Evolutionary conservation across 495 filamentous ascomycete genomes (phyloP).

Genomic region (Penicillium diatomitis): DNA sequence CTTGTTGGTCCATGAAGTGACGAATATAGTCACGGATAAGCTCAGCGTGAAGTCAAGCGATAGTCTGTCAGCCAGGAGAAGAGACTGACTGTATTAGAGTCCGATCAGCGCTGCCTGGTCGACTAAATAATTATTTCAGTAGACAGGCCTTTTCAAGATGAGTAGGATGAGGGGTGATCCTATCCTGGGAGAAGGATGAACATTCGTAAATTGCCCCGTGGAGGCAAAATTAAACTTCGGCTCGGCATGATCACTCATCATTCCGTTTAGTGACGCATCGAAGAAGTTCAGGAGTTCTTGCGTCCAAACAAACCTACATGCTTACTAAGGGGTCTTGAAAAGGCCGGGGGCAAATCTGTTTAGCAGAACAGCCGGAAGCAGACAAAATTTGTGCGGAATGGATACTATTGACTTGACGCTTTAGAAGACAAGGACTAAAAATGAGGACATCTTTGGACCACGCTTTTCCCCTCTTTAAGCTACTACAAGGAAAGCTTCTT

Average conservation of each 20-base stretch:
- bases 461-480: no score
- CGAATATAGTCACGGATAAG: not conserved
- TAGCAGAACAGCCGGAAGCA: no score
- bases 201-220: no score
- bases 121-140: not conserved
- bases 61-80: not conserved
- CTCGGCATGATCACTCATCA: constrained; percentile 9
- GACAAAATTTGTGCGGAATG: no score
- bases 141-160: not conserved
- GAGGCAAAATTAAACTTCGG: not conserved
- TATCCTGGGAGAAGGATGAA: not conserved
- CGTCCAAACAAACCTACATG: not conserved
- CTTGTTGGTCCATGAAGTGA: constrained; percentile 1
- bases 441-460: no score
- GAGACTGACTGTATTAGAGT: not conserved
- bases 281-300: not conserved
- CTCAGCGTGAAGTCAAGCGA: not conserved
- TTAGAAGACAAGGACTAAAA: no score
- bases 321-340: not conserved
- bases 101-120: not conserved
- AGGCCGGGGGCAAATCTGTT: no score
- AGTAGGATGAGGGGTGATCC: not conserved
- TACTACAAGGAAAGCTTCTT: no score
- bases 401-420: no score
- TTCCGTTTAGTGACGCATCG: constrained; percentile 1